Base-by-base conservation (phyloP, 2,329 filamentous ascomycete genomes). In the Simplicillium aogashimaense region DNA sequence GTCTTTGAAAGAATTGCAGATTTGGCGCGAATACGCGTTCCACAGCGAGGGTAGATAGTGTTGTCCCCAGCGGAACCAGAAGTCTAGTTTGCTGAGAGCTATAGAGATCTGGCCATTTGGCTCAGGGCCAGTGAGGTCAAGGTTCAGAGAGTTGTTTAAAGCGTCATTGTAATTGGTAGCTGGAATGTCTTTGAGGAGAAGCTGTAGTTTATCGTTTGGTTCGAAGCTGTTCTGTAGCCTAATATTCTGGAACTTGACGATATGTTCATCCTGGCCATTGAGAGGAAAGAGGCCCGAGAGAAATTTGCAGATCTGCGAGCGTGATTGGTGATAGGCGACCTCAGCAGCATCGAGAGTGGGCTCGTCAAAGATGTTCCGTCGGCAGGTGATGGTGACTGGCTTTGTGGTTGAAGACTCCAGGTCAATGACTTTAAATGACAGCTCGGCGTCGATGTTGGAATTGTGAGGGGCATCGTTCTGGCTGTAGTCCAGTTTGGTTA, bases 1-100 rank as follows among this genome's bases (percentile, higher is more conserved):
- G 43, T 81, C 77, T 50, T 78, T 78, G 66, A 79, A 80, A 0
- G 70, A 72, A 51, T 77, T 78, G 59, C 76, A 78, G 9, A 71
- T 56, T 53, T 81, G 77, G 17, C 67, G 63, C 1, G 63, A 60
- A 47, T 81, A 74, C 0, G 76, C 75, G 44, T 70, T 66, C 18
- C 71, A 67, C 2, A 79, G 60, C 7, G 71, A 74, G 1, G 69
- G 69, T 6, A 81, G 64, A 51, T 74, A 81, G 53, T 80, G 75
- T 5, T 52, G 50, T 7, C 76, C 76, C 77, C 76, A 81, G 52
- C 56, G 64, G 3, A 30, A 3, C 47, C 69, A 76, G 48, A 66
- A 67, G 0, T 50, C 43, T 0, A 41, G 14, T 0, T 47, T 50
- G 3, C 56, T 53, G 2, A 78, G 50, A 0, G 74, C 74, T 13